Conservation (phyloP, 768 basidiomycete species). For the Cystobasidiopsis lactophilus region DNA sequence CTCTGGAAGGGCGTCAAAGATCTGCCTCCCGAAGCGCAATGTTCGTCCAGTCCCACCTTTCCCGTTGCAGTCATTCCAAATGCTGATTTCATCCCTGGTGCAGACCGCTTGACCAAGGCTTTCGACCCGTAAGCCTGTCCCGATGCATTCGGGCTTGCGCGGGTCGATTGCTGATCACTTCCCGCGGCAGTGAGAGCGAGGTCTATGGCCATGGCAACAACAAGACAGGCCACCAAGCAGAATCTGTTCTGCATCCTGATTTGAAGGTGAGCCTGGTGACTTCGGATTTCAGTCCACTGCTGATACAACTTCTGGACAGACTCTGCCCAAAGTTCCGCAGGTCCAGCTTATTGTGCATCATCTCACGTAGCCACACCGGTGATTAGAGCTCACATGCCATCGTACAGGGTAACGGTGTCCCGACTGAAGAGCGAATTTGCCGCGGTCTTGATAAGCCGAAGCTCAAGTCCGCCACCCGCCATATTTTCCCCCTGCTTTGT, state of each 20-base stretch:
- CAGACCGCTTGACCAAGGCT: constrained; percentile 6
- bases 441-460: constrained; percentile 25
- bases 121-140: too few relatives aligned
- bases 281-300: constrained; percentile 37
- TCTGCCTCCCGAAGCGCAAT: constrained; percentile 8
- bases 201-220: constrained; percentile 14
- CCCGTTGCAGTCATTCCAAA: constrained; percentile 2
- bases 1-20: constrained; percentile 14
- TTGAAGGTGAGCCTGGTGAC: neutral
- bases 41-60: neutral
- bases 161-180: too few relatives aligned
- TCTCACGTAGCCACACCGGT: too few relatives aligned
- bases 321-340: constrained; percentile 65
- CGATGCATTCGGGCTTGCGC: too few relatives aligned
- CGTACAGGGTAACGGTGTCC: constrained; percentile 61
- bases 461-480: too few relatives aligned
- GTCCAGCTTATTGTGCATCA: constrained; percentile 84
- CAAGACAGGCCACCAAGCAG: constrained; percentile 8
- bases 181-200: too few relatives aligned
- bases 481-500: too few relatives aligned
- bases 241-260: constrained; percentile 1
- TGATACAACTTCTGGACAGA: too few relatives aligned
- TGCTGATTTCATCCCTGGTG: too few relatives aligned
- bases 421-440: constrained; percentile 8
- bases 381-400: too few relatives aligned